Evolutionary conservation across 2,329 filamentous ascomycete genomes (phyloP), one percentile per base, ranked within the genome.

Genomic region (Neonectria sp.): DNA sequence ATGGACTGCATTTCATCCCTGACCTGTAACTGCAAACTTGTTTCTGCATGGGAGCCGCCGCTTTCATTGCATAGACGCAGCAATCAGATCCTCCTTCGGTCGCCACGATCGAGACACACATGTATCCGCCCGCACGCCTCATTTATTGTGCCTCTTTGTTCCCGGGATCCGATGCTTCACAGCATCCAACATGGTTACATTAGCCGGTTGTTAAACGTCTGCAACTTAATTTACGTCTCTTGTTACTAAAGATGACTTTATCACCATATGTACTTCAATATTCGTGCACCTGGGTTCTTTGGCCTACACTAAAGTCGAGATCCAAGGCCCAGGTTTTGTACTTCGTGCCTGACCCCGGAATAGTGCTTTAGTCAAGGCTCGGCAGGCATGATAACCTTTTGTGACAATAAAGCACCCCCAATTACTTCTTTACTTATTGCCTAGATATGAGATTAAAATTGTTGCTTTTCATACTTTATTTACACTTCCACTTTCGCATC

Each of bases 1-100:
- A 71, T 58, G 71, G 45, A 37, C 46, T 66, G 48, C 53, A 31
- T n/a, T 27, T 48, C 29, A 17, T 21, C 13, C n/a, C n/a, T 33
- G 37, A 43, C n/a, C 27, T 51, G 31, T 21, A 43, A 25, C 15
- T 60, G 46, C 48, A 60, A 60, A 45, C 37, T 17, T 45, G 37
- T 29, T 59, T 51, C 25, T 27, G 52, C 61, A 51, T 40, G 29
- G 3, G 29, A 33, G 31, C 51, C 51, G 11, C 12, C 31, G 24
- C 27, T 52, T 33, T n/a, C 37, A 9, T 45, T 45, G n/a, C n/a
- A 21, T 45, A 37, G 43, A 49, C 53, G 21, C 63, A 37, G 33
- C 52, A 59, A 65, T 57, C 63, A 52, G 52, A 52, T 53, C 52
- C 27, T 24, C 40, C 29, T 48, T 57, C 46, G 45, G 52, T 65